Evolutionary conservation across 257 asterid genomes (phyloP).

Genomic region (Nicotiana otophora): DNA sequence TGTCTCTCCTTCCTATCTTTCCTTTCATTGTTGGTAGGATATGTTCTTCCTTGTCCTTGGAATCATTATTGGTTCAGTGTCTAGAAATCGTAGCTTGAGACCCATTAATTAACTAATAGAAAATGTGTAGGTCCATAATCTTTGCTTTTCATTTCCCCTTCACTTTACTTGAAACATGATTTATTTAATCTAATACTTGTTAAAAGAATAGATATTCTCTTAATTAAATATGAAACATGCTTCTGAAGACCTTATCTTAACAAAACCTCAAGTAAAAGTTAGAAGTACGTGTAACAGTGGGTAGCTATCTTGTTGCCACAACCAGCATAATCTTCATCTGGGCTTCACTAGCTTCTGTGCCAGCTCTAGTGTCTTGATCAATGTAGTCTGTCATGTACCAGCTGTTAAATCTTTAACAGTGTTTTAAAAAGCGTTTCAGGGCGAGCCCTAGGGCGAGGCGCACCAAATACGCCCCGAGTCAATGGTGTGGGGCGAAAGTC

Average conservation of each 20-base stretch:
- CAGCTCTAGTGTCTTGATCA: background rate
- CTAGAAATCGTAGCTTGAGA: constrained; percentile 8
- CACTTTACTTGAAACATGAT: background rate
- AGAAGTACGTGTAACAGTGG: background rate
- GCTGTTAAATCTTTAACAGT: background rate
- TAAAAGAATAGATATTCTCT: background rate
- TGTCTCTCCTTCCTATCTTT: background rate
- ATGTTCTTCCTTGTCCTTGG: background rate
- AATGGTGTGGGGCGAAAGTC: no score
- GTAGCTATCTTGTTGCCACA: background rate
- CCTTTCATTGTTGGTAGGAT: constrained; percentile 2
- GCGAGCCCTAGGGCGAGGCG: no score
- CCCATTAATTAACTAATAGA: background rate
- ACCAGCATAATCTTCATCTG: background rate
- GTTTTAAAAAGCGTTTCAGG: no score
- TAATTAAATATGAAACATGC: background rate
- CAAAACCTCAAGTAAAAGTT: background rate
- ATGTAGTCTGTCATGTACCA: background rate
- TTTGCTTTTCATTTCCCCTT: background rate
- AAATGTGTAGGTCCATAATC: background rate
- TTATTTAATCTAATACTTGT: background rate
- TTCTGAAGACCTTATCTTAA: background rate
- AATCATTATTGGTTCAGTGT: background rate
- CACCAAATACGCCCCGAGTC: no score
- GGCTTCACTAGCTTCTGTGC: background rate